phyloP scores from a whole-genome alignment of 2,329 filamentous ascomycete genomes.

The Alternaria viburni region DNA sequence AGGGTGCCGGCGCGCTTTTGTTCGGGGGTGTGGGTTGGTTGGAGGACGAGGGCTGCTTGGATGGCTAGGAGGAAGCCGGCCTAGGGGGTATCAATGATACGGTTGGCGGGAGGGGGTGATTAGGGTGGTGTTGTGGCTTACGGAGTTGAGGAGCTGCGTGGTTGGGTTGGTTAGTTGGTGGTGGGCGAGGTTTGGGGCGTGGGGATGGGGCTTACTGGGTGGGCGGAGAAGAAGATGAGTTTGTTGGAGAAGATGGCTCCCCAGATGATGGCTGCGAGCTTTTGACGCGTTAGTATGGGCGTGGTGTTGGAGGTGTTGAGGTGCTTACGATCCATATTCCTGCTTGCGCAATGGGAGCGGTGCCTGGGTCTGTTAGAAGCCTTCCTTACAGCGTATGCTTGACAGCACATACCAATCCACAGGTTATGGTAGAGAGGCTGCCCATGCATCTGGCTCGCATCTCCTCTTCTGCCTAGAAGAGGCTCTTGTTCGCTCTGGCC shows the following conservation, averaged over 20 bases:
- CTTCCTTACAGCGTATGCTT: not conserved
- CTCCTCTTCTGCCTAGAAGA: slow-evolving; percentile 72
- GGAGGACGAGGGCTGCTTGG: slow-evolving; percentile 82
- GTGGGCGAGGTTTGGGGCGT: not conserved
- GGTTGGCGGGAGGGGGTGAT: slow-evolving; percentile 14
- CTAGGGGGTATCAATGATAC: slow-evolving; percentile 32
- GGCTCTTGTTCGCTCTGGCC: slow-evolving; percentile 67
- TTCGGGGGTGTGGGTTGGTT: slow-evolving; percentile 78
- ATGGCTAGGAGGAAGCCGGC: slow-evolving; percentile 76
- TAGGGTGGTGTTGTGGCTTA: slow-evolving; percentile 25
- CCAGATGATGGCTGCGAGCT: slow-evolving; percentile 79
- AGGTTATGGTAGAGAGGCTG: slow-evolving; percentile 73
- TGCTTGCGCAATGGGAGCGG: slow-evolving; percentile 78
- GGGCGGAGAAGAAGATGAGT: slow-evolving; percentile 83
- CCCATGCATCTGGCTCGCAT: slow-evolving; percentile 72
- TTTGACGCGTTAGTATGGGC: slow-evolving; percentile 16
- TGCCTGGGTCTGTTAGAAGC: slow-evolving; percentile 62
- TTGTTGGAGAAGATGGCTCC: slow-evolving; percentile 72
- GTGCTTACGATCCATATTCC: slow-evolving; percentile 71
- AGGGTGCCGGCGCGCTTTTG: slow-evolving; percentile 72
- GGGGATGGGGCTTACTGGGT: slow-evolving; percentile 67
- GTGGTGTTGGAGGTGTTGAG: not conserved
- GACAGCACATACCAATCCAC: slow-evolving; percentile 67
- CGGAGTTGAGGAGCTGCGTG: slow-evolving; percentile 59
- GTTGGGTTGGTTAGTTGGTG: slow-evolving; percentile 13